phyloP scores from a whole-genome alignment of 2,329 filamentous ascomycete species.

The Alternaria burnsii region DNA sequence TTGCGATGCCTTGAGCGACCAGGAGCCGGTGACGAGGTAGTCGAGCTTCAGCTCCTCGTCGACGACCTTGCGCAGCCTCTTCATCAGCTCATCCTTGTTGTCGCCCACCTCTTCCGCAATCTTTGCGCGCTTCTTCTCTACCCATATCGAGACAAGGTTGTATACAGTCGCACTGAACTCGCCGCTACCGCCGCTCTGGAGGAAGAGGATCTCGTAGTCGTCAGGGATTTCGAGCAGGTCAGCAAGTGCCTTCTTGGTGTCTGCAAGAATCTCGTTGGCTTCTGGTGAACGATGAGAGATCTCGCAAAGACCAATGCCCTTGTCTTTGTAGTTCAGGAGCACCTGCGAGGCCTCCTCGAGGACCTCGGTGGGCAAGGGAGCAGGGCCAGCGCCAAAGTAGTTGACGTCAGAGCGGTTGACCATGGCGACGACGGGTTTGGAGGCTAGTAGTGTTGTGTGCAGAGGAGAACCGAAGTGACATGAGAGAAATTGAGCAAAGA shows the following conservation, averaged over 20 bases:
- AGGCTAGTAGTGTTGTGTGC: constrained; percentile 3
- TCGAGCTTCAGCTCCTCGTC: constrained; percentile 79
- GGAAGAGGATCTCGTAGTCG: constrained; percentile 87
- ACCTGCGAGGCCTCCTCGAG: constrained; percentile 79
- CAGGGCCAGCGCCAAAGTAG: constrained; percentile 92
- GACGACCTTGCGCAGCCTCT: constrained; percentile 70
- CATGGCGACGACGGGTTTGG: constrained; percentile 58
- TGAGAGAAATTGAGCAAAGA: constrained; percentile 13
- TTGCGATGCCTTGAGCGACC: constrained; percentile 87
- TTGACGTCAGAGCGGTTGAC: constrained; percentile 76
- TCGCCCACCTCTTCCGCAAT: constrained; percentile 65
- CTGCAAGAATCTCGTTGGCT: constrained; percentile 79
- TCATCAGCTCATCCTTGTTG: constrained; percentile 65
- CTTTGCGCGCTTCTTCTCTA: constrained; percentile 70
- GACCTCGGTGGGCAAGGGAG: constrained; percentile 82
- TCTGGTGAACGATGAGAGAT: constrained; percentile 86
- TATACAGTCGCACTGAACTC: constrained; percentile 86
- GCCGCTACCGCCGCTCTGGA: constrained; percentile 86
- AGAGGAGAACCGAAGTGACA: constrained; percentile 4
- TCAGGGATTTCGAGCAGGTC: constrained; percentile 81
- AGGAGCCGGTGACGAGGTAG: constrained; percentile 89
- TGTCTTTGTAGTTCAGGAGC: constrained; percentile 81
- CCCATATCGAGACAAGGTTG: constrained; percentile 85
- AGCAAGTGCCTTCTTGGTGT: constrained; percentile 77
- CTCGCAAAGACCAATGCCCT: constrained; percentile 86